Base-by-base conservation (phyloP, 2,329 filamentous ascomycete species). In the Gremmenia infestans region DNA sequence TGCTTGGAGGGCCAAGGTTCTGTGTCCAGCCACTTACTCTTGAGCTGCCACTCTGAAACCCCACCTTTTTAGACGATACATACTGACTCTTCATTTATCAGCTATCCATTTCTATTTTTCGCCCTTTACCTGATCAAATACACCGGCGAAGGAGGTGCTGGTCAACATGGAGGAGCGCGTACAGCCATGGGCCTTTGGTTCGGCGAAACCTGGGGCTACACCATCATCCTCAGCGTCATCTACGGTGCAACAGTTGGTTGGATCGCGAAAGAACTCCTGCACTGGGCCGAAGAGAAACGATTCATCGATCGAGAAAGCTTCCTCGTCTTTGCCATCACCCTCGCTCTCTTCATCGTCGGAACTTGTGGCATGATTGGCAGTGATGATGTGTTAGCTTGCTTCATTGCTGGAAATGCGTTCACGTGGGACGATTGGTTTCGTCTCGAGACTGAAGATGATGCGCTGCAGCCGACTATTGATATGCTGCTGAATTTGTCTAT, bases 381-480 rank as follows among this genome's bases (percentile, higher is more conserved):
- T 37, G 91, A 96, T 67, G 92, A 97, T 67, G 88, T 96, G 0
- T 78, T 97, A 6, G 91, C 92, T 1, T 96, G 91, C 73, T 97
- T 97, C 68, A 86, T 96, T 64, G 92, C 92, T 2, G 92, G 92
- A 1, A 96, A 96, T 67, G 83, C 82, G 1, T 96, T 97, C 63
- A 96, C 90, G 0, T 93, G 90, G 85, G 91, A 96, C 69, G 91
- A 96, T 72, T 95, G 90, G 91, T 97, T 96, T 72, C 87, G 92
- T 0, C 76, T 93, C 1, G 89, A 95, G 71, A 97, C 92, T 0
- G 76, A 87, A 64, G 92, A 96, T 63, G 93, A 97, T 70, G 92
- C 89, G 2, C 80, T 97, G n/a, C 91, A 97, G 69, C 91, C 91
- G 0, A 96, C 91, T 0, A 88, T 97, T 47, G 91, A 97, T 70